Conservation (phyloP, 257 asterid species). For the Haberlea rhodopensis region DNA sequence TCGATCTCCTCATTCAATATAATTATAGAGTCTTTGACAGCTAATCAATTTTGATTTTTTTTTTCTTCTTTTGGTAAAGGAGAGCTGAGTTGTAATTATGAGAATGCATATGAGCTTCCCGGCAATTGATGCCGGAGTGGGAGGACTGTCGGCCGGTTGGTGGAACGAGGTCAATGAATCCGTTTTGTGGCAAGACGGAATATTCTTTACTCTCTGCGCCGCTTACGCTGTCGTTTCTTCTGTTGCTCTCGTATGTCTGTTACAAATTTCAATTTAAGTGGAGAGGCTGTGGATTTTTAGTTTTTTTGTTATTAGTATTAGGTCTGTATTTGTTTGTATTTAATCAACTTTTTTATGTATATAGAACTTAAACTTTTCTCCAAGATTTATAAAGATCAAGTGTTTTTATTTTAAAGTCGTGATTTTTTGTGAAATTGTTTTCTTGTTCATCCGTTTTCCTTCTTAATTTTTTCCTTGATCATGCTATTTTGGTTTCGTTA, state of each 20-base stretch:
- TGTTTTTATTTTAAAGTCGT: no score
- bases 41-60: constrained; percentile 41
- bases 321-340: no score
- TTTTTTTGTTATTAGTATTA: constrained; percentile 2
- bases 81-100: constrained; percentile 39
- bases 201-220: constrained; percentile 80
- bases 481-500: no score
- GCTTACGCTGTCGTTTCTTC: constrained; percentile 66
- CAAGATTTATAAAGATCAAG: no score
- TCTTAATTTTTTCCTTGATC: no score
- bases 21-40: constrained; percentile 26
- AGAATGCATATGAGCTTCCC: constrained; percentile 44
- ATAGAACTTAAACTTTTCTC: no score
- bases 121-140: constrained; percentile 39
- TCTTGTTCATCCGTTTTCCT: no score
- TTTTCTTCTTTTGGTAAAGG: constrained; percentile 25
- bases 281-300: no score
- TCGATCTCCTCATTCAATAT: constrained; percentile 23
- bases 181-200: constrained; percentile 80
- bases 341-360: no score
- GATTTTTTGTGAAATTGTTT: no score
- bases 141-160: constrained; percentile 45
- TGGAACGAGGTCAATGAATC: constrained; percentile 89
- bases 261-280: neutral
- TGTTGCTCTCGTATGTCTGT: no score